These are phyloP conservation scores for Lepidium africanum DNA, from an alignment of 345 rosid species.

Conservation along the genomic window DNA sequence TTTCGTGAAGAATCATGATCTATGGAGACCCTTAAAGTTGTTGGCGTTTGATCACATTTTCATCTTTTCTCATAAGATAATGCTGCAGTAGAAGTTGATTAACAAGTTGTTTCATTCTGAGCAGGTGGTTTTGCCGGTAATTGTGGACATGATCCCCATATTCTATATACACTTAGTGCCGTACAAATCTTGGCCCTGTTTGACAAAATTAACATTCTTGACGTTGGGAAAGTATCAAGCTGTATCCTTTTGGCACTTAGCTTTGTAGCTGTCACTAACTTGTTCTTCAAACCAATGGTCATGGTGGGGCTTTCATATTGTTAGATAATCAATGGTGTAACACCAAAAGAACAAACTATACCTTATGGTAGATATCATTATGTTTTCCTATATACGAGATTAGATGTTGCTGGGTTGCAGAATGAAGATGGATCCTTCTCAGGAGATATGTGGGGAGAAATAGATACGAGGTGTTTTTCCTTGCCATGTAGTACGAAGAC, in stretches of 20 bases:
- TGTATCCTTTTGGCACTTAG: conserved; percentile 64
- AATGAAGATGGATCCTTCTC: conserved; percentile 94
- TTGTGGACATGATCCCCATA: conserved; percentile 79
- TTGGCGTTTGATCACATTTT: not conserved
- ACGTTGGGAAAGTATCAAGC: conserved; percentile 50
- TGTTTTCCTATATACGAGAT: conserved; percentile 17
- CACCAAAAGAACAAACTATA: not conserved
- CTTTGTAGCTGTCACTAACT: not conserved
- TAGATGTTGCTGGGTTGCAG: conserved; percentile 74
- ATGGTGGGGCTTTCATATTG: not conserved
- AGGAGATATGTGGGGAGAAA: conserved; percentile 96
- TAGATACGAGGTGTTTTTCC: conserved; percentile 67
- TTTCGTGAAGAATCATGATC: not conserved
- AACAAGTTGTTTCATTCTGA: conserved; percentile 6
- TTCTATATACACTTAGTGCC: conserved; percentile 74
- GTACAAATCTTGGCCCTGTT: conserved; percentile 76
- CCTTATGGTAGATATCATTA: not conserved
- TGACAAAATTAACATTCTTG: conserved; percentile 63
- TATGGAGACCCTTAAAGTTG: not conserved
- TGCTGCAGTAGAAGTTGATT: not conserved
- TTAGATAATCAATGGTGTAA: not conserved
- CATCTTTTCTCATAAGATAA: not conserved
- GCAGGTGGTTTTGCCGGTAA: conserved; percentile 98
- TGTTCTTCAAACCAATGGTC: not conserved
- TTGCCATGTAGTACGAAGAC: not conserved